A percentile compares a stretch with the other conserved stretches of the same genome.
phyloP scores from a whole-genome alignment of 805 yeast genomes.

The Yueomyces sinensis region DNA sequence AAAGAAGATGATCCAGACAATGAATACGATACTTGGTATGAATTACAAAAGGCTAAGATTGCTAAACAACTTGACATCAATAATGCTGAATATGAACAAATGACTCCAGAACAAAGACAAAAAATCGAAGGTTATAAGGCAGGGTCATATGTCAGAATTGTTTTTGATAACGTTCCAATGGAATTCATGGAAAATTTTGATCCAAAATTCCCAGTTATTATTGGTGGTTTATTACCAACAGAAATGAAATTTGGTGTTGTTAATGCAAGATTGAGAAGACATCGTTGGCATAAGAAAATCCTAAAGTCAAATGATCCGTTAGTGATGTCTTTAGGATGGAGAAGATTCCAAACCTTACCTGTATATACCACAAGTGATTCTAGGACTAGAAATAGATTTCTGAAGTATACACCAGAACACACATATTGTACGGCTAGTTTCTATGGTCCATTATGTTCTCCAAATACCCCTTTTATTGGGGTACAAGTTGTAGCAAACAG shows the following conservation, averaged over 20 bases:
- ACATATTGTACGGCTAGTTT: conserved; percentile 92
- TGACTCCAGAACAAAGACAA: conserved; percentile 66
- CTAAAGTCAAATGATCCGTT: conserved; percentile 92
- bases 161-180: conserved; percentile 72
- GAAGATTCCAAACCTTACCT: conserved; percentile 95
- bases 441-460: conserved; percentile 94
- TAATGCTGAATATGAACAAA: conserved; percentile 56
- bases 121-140: conserved; percentile 86
- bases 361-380: conserved; percentile 94
- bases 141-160: conserved; percentile 86
- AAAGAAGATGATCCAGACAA: conserved; percentile 73
- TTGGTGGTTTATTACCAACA: conserved; percentile 85
- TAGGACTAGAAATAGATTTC: conserved; percentile 93
- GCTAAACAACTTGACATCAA: conserved; percentile 93
- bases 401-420: conserved; percentile 97
- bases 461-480: conserved; percentile 95
- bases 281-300: conserved; percentile 97
- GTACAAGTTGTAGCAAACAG: conserved; percentile 76
- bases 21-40: conserved; percentile 95
- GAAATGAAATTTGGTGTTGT: conserved; percentile 88
- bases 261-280: conserved; percentile 91
- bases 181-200: conserved; percentile 82
- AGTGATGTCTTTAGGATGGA: conserved; percentile 91
- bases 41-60: conserved; percentile 91
- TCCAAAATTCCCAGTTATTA: conserved; percentile 69